Evolutionary conservation across 1,139 yeast species (phyloP).

Genomic region (Taphrina betulina): DNA sequence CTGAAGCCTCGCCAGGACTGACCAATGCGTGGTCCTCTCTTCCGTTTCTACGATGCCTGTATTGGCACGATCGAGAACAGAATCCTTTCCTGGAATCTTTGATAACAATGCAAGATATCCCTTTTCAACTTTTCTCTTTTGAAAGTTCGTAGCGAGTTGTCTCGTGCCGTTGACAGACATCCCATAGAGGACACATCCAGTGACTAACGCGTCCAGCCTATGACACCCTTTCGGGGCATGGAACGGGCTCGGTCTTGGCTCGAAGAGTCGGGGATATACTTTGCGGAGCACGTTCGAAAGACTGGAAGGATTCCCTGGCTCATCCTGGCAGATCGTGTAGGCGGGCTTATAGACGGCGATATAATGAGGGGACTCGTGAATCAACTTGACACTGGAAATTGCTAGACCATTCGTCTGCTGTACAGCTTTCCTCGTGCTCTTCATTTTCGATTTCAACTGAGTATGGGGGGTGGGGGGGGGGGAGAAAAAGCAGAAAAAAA

Average conservation of each 20-base stretch:
- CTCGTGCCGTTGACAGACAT: constrained; percentile 20
- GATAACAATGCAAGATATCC: constrained; percentile 23
- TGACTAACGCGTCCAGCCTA: constrained; percentile 15
- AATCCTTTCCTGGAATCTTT: not conserved
- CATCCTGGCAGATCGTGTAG: constrained; percentile 27
- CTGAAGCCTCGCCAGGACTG: not conserved
- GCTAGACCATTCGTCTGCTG: too few relatives aligned
- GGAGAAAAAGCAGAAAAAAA: too few relatives aligned
- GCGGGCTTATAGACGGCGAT: constrained; percentile 23
- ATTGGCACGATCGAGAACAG: constrained; percentile 7
- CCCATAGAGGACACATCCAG: constrained; percentile 20
- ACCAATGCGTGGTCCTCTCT: constrained; percentile 22
- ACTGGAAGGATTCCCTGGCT: constrained; percentile 10
- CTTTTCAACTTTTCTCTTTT: not conserved
- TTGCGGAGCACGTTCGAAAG: constrained; percentile 1
- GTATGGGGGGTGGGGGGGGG: too few relatives aligned
- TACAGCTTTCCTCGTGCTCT: too few relatives aligned
- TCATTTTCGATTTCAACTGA: too few relatives aligned
- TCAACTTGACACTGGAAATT: too few relatives aligned
- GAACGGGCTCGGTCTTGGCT: constrained; percentile 3
- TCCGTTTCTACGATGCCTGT: constrained; percentile 3
- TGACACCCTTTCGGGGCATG: constrained; percentile 27
- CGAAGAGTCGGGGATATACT: constrained; percentile 8
- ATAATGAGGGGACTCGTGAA: constrained; percentile 9
- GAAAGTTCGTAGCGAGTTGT: constrained; percentile 12